Evolutionary conservation across 768 basidiomycete genomes (phyloP).

Genomic region (Amanita pseudoporphyria): DNA sequence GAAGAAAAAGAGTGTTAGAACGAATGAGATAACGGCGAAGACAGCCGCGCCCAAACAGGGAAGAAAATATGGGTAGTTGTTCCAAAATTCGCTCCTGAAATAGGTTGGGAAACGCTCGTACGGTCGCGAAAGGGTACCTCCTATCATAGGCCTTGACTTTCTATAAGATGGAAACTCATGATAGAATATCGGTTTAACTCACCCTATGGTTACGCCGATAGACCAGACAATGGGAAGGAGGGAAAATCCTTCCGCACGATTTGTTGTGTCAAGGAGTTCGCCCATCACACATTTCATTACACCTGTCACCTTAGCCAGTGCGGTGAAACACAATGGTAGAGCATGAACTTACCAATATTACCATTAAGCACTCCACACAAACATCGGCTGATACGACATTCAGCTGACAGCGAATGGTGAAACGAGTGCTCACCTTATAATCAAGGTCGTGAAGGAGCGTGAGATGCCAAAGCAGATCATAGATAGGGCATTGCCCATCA

Average conservation of each 20-base stretch:
- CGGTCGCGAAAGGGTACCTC: conserved; percentile 57
- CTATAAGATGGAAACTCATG: conserved; percentile 18
- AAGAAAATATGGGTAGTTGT: conserved; percentile 66
- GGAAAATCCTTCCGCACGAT: conserved; percentile 23
- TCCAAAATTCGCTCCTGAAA: conserved; percentile 50
- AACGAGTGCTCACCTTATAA: conserved; percentile 34
- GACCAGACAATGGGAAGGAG: conserved; percentile 36
- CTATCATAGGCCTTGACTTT: conserved; percentile 45
- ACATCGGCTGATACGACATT: conserved; percentile 39
- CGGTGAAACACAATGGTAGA: neutral
- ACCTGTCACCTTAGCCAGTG: conserved; percentile 20
- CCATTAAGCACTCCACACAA: conserved; percentile 63
- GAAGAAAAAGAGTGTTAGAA: conserved; percentile 26
- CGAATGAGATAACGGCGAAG: conserved; percentile 24
- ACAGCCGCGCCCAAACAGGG: conserved; percentile 40
- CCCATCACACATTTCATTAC: conserved; percentile 70
- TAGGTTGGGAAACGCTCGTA: conserved; percentile 52
- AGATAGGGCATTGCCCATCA: conserved; percentile 41
- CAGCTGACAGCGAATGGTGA: neutral
- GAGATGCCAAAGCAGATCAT: conserved; percentile 58
- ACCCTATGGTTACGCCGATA: conserved; percentile 33
- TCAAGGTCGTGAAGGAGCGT: conserved; percentile 39
- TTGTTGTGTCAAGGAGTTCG: conserved; percentile 42
- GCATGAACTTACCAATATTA: conserved; percentile 38
- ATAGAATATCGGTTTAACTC: conserved; percentile 17